These are phyloP conservation scores for Crithidia thermophila DNA, from an alignment of 208 protist species.

Conservation along the genomic window DNA sequence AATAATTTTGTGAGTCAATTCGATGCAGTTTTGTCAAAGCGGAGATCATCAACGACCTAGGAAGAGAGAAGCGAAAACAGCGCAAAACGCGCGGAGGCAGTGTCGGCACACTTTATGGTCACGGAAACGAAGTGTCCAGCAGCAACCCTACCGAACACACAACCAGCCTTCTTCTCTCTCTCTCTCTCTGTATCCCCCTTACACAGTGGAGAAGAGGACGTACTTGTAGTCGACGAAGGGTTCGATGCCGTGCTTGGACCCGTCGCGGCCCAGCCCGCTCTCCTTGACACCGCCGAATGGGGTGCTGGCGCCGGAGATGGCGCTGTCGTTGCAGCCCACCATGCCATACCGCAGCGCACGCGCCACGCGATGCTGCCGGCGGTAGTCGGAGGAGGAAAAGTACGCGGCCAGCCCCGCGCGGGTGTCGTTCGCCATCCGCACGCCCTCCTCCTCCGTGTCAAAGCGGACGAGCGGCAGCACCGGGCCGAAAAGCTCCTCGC, in stretches of 20 bases:
- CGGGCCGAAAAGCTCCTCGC: constrained; percentile 93
- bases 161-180: too few species aligned
- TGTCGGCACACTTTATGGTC: too few species aligned
- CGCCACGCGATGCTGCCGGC: constrained; percentile 59
- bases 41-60: too few species aligned
- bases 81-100: too few species aligned
- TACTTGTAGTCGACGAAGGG: constrained; percentile 87
- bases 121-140: too few species aligned
- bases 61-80: too few species aligned
- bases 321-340: constrained; percentile 83
- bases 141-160: too few species aligned
- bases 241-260: constrained; percentile 91
- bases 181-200: too few species aligned
- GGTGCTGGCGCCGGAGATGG: constrained; percentile 50
- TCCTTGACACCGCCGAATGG: constrained; percentile 94
- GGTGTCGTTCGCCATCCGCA: constrained; percentile 81
- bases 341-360: constrained; percentile 82
- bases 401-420: constrained; percentile 78
- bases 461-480: constrained; percentile 82
- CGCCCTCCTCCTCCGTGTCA: constrained; percentile 65
- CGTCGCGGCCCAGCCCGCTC: constrained; percentile 88
- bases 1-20: too few species aligned
- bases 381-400: constrained; percentile 79
- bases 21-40: too few species aligned
- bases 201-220: constrained; percentile 67